Evolutionary conservation across 768 basidiomycete genomes (phyloP).

Genomic region (Leucosporidium creatinivorum): DNA sequence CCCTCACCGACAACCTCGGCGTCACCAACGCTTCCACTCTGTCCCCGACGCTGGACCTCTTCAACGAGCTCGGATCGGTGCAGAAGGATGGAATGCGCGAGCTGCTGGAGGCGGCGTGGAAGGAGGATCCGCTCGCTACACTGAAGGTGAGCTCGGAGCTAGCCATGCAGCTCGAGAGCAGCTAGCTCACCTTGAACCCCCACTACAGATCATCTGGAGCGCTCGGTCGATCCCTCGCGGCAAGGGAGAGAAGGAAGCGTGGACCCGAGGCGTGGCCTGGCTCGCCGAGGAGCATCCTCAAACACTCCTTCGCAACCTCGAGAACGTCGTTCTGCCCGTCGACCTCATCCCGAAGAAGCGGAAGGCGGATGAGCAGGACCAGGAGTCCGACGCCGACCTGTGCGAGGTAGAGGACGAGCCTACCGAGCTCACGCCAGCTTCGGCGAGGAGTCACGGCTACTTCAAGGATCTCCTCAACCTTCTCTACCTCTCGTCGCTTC

Average conservation of each 20-base stretch:
- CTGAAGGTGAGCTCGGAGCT: not conserved
- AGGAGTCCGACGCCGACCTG: conserved; percentile 21
- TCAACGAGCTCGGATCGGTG: not conserved
- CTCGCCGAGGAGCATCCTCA: conserved; percentile 33
- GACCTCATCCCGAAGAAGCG: conserved; percentile 21
- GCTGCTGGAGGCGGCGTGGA: conserved; percentile 1
- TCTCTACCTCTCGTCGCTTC: not conserved
- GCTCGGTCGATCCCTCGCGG: conserved; percentile 37
- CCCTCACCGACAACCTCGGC: conserved; percentile 5
- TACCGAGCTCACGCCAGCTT: not conserved
- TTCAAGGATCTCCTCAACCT: conserved; percentile 33
- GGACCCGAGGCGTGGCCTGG: conserved; percentile 30
- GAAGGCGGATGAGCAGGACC: conserved; percentile 7
- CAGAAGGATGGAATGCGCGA: not conserved
- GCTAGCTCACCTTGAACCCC: too few relatives aligned
- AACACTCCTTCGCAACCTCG: conserved; percentile 35
- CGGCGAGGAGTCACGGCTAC: conserved; percentile 33
- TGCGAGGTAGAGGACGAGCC: conserved; percentile 5
- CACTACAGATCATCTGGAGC: conserved; percentile 31
- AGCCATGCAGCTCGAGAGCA: too few relatives aligned
- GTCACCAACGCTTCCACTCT: conserved; percentile 6
- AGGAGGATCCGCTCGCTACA: conserved; percentile 15
- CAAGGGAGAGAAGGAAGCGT: conserved; percentile 35
- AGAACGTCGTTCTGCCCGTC: conserved; percentile 34
- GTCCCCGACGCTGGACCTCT: conserved; percentile 4